Conservation (phyloP, 495 filamentous ascomycete species). For the Saxophila tyrrhenica region DNA sequence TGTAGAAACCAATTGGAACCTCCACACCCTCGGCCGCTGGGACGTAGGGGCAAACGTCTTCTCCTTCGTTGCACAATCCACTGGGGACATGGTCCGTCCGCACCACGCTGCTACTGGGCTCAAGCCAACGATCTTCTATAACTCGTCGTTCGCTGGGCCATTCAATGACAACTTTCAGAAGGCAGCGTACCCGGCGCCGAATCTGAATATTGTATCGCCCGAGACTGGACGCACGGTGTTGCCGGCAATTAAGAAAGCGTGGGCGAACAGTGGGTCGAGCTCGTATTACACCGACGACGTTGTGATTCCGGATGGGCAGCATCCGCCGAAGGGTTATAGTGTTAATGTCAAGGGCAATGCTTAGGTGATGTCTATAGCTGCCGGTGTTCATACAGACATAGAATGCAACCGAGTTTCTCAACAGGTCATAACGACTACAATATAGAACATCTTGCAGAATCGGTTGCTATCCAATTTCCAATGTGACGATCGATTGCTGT, state of each 20-base stretch:
- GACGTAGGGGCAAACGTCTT: constrained; percentile 31
- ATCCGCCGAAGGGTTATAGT: constrained; percentile 20
- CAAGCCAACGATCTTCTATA: constrained; percentile 23
- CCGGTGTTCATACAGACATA: neutral
- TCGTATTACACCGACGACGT: constrained; percentile 23
- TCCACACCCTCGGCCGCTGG: constrained; percentile 29
- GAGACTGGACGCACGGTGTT: constrained; percentile 20
- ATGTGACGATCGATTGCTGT: too few relatives aligned
- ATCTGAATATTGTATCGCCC: constrained; percentile 16
- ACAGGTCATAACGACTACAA: too few relatives aligned
- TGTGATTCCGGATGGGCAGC: constrained; percentile 26
- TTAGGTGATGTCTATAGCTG: neutral
- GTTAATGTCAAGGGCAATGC: constrained; percentile 5
- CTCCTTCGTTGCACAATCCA: constrained; percentile 24
- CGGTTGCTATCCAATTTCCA: too few relatives aligned
- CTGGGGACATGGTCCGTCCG: constrained; percentile 19
- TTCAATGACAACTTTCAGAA: constrained; percentile 22
- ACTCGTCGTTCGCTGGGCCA: constrained; percentile 24
- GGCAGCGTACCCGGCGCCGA: constrained; percentile 24
- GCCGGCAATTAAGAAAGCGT: constrained; percentile 16
- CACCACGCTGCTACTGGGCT: constrained; percentile 17
- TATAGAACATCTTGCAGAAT: neutral
- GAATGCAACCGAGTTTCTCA: too few relatives aligned
- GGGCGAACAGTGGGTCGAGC: constrained; percentile 11
- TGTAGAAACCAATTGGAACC: constrained; percentile 27